Base-by-base conservation (phyloP, 768 basidiomycete genomes). In the Auricularia sp. region DNA sequence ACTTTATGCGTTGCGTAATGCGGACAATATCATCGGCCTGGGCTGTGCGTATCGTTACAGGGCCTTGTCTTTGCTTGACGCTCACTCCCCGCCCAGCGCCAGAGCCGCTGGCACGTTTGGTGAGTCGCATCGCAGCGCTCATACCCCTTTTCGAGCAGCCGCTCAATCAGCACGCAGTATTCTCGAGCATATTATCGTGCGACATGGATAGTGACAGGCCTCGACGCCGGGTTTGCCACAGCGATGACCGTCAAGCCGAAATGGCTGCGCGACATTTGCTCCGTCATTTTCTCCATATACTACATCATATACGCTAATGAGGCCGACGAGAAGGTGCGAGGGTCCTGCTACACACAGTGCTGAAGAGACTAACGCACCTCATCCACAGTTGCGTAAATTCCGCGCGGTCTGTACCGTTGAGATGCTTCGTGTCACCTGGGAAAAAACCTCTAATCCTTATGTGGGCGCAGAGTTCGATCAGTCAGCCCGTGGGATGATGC, bases 151-250 rank as follows among this genome's bases (percentile, higher is more conserved):
- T 21, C 61, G 29, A 33, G 37, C 42, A 67, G 63, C 62, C 66
- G 5, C 62, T 63, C 14, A 59, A 62, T 11, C 68, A 33, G 51
- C 14, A 16, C 24, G 10, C 63, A 94, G 93, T 96, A 97, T 72
- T 90, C 93, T 3, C 84, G 91, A 0, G 89, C 92, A 2, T 97
- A 94, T 75, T 96, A 95, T 77, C 89, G 97, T 33, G 96, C 94
- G 7, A 96, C 95, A 62, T 99, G 94, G 89, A 87, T 99, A 65
- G 85, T 77, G 61, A 96, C 92, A 0, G 95, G 94, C 1, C 79
- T 98, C n/a, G 97, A 99, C 73, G 94, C 95, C 2, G 97, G 95
- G 1, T 98, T 98, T 72, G 94, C 94, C 0, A 94, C 94, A 0
- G 95, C 96, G 13, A 94, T 96, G 90, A 79, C 85, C 2, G 92